Evolutionary conservation across 108 stramenopile genomes (phyloP), one percentile per base, ranked within the genome.

Genomic region (Conticribra weissflogii): DNA sequence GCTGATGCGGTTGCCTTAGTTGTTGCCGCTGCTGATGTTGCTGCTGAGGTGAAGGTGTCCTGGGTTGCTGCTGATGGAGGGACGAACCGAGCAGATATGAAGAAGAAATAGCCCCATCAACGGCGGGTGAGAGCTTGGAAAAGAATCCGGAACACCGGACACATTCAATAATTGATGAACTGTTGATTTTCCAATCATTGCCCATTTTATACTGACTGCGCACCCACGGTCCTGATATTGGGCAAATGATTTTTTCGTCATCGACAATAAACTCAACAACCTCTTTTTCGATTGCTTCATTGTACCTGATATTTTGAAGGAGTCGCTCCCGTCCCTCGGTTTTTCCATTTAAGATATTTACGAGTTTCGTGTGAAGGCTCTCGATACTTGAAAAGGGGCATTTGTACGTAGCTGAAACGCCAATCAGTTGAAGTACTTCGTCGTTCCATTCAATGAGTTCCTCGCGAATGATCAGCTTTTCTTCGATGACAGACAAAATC

Each of bases 391-490:
- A 9, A 45, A 65, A 72, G 14, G 66, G 61, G 61, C 52, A 61
- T 52, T 79, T 79, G 34, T 27, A 33, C 41, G 29, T 32, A 32
- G 58, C 25, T 41, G 34, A 21, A 22, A 19, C 54, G 3, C 29
- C 41, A 17, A 82, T 63, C 1, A 63, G 24, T 54, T 48, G 45
- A 0, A 49, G 25, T 12, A 74, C 85, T 21, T 51, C 30, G 7
- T 52, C 51, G 53, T 74, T 61, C 92, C 92, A 93, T n/a, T 68
- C 46, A 33, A 90, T 56, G 22, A 91, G 52, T 48, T 86, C 86
- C 3, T 69, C 47, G 23, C 88, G 74, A 32, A 84, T 44, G 25
- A 71, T 59, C 15, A 93, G 44, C 72, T 78, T 83, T 60, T 93
- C 92, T 75, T 93, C 92, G 1, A 68, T 70, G 9, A 86, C 27